Base-by-base conservation (phyloP, 192 early-diverging fungal species). In the Kickxella alabastrina region DNA sequence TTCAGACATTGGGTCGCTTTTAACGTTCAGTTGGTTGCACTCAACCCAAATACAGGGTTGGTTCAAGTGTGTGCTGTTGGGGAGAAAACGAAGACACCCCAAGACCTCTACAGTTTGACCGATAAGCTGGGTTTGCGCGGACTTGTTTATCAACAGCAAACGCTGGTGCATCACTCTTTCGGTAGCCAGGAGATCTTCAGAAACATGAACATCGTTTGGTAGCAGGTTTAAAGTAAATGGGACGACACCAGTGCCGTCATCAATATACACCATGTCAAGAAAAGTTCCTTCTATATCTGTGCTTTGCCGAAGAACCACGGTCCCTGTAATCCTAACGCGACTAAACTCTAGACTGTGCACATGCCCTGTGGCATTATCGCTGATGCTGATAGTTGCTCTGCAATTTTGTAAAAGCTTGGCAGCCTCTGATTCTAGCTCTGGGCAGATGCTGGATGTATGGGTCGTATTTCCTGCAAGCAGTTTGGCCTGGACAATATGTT, bases 1-100 rank as follows among this genome's bases (percentile, higher is more conserved):
- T 25, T 44, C 43, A 44, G 43, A 23, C 43, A 44, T 44, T 3
- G 43, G 43, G 13, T 44, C 43, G 24, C 6, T 23, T 14, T 44
- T 44, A 5, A 44, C 14, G 25, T 26, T 44, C 4, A 44, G 3
- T 14, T 44, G 43, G 23, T 10, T 9, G 12, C 43, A 19, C 14
- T 44, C 23, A n/a, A 44, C 25, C 43, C 43, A 44, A 24, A n/a
- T n/a, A n/a, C n/a, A n/a, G n/a, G n/a, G n/a, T n/a, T n/a, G n/a
- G n/a, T n/a, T n/a, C n/a, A n/a, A n/a, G n/a, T n/a, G n/a, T n/a
- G n/a, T n/a, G 14, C 24, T n/a, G 25, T 19, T 10, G 24, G 14
- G 4, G 43, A 25, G 14, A 19, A 19, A 44, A 2, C 13, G 22
- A 1, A 44, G 19, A 25, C 13, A 26, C 1, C 43, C 43, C 22